phyloP scores from a whole-genome alignment of 2,329 filamentous ascomycete genomes.

The Colletotrichum magnum region DNA sequence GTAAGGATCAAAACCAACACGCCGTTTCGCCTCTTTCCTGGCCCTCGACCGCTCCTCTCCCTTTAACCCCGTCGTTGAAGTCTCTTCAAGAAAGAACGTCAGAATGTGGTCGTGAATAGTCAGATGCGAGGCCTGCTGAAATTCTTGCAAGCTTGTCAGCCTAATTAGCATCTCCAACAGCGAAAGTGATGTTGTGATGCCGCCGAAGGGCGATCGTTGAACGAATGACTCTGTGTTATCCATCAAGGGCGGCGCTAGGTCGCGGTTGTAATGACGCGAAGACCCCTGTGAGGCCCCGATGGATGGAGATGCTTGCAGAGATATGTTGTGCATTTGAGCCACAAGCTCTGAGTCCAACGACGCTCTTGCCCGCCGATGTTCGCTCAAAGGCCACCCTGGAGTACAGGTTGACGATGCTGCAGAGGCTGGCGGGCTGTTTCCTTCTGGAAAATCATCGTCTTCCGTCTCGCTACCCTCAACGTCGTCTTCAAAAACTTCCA shows the following conservation, averaged over 20 bases:
- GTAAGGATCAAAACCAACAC: constrained; percentile 71
- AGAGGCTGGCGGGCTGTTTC: not conserved
- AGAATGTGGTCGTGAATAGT: constrained; percentile 90
- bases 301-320: constrained; percentile 46
- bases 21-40: constrained; percentile 61
- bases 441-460: constrained; percentile 55
- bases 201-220: constrained; percentile 63
- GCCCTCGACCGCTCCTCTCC: constrained; percentile 61
- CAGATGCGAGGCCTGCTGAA: constrained; percentile 91
- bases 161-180: constrained; percentile 91
- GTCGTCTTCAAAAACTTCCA: constrained; percentile 82
- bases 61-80: constrained; percentile 65
- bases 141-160: constrained; percentile 89
- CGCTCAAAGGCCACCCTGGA: constrained; percentile 18
- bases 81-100: constrained; percentile 84
- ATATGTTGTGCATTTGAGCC: constrained; percentile 57
- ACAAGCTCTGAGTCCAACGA: constrained; percentile 57
- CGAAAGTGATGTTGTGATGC: constrained; percentile 73
- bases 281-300: constrained; percentile 21
- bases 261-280: constrained; percentile 4
- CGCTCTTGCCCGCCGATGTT: constrained; percentile 39
- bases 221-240: constrained; percentile 49
- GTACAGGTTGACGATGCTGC: constrained; percentile 13
- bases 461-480: constrained; percentile 50
- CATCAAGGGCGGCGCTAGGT: constrained; percentile 34